These are phyloP conservation scores for Torulaspora pretoriensis DNA, from an alignment of 1,139 yeast species.

Conservation along the genomic window DNA sequence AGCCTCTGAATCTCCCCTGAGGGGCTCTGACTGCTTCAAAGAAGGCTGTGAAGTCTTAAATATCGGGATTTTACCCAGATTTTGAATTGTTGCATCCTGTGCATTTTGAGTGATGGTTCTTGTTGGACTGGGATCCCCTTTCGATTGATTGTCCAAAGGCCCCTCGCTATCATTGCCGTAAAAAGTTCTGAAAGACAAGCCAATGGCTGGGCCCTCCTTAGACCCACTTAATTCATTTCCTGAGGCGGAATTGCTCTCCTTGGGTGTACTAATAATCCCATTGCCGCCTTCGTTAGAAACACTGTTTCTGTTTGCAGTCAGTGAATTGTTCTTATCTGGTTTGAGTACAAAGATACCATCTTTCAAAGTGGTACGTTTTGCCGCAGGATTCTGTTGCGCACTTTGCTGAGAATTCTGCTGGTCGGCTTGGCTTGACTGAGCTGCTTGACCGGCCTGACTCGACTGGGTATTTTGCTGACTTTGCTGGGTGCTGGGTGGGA, in stretches of 20 bases:
- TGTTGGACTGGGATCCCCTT: conserved; percentile 1
- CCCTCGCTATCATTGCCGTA: conserved; percentile 4
- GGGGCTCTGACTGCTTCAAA: conserved; percentile 1
- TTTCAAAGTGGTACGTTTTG: conserved; percentile 7
- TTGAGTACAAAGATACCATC: conserved; percentile 10
- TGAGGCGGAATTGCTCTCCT: background rate
- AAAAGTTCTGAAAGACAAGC: conserved; percentile 10
- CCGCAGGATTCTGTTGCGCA: background rate
- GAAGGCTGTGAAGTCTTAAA: conserved; percentile 2
- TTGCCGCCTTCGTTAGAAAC: conserved; percentile 10
- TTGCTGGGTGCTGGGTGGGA: too few relatives aligned
- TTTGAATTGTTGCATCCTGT: background rate
- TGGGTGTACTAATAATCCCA: conserved; percentile 7
- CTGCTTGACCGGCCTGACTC: background rate
- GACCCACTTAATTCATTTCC: conserved; percentile 3
- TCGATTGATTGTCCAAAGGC: conserved; percentile 1
- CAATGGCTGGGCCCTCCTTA: conserved; percentile 7
- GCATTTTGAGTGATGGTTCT: background rate
- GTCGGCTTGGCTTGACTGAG: background rate
- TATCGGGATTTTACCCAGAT: background rate
- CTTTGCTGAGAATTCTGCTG: too few relatives aligned
- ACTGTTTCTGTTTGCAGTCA: conserved; percentile 11
- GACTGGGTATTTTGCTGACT: too few relatives aligned
- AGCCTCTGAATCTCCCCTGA: background rate
- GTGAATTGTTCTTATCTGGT: conserved; percentile 4